Conservation (phyloP, 257 asterid species). For the Dorcoceras hygrometricum region DNA sequence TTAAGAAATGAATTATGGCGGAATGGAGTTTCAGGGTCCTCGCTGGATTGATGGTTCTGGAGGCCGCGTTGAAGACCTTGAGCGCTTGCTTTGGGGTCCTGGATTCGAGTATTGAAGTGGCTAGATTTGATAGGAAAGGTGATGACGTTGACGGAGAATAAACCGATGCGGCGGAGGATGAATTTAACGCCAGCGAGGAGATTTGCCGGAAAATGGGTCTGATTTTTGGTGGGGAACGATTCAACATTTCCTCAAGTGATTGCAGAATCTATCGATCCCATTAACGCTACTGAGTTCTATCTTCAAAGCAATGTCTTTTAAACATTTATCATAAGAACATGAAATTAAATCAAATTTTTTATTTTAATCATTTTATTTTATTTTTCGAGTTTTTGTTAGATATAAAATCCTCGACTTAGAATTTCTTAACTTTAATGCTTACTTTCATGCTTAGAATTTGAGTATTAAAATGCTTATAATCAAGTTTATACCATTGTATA, state of each 20-base stretch:
- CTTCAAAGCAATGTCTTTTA: too few species aligned
- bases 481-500: too few species aligned
- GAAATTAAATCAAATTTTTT: too few species aligned
- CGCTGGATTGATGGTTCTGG: conserved; percentile 32
- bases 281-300: not conserved
- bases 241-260: conserved; percentile 33
- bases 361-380: too few species aligned
- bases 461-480: too few species aligned
- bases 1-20: conserved; percentile 39
- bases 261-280: conserved; percentile 22
- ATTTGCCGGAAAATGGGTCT: conserved; percentile 23
- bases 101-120: conserved; percentile 50
- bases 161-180: conserved; percentile 28
- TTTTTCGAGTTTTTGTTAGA: too few species aligned
- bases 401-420: too few species aligned
- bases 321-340: too few species aligned
- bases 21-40: conserved; percentile 53
- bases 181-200: conserved; percentile 22
- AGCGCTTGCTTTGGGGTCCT: conserved; percentile 48
- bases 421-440: too few species aligned
- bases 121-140: conserved; percentile 39
- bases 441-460: too few species aligned
- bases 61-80: conserved; percentile 49
- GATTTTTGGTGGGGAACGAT: conserved; percentile 31
- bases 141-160: conserved; percentile 27